Conservation (phyloP, 2,329 filamentous ascomycete genomes). For the Verticillium isaacii region DNA sequence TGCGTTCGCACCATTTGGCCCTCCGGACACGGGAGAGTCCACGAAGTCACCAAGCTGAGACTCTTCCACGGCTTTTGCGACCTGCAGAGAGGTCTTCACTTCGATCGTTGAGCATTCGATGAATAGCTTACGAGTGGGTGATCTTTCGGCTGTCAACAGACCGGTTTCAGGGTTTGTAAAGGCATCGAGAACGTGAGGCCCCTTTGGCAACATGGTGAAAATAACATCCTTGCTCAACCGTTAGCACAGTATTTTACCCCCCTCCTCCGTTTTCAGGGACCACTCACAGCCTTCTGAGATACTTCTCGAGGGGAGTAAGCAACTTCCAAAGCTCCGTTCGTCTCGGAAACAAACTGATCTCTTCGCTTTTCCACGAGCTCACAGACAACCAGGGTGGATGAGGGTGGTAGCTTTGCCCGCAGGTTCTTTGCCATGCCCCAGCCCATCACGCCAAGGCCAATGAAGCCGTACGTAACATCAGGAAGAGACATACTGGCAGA, state of each 20-base stretch:
- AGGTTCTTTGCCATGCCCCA: constrained; percentile 30
- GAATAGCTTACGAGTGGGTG: background rate
- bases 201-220: background rate
- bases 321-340: background rate
- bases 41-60: constrained; percentile 5
- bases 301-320: background rate
- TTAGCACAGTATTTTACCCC: background rate
- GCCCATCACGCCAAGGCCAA: constrained; percentile 28
- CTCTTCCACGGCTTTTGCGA: background rate
- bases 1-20: constrained; percentile 5
- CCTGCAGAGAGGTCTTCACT: background rate
- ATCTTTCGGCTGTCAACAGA: background rate
- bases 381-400: constrained; percentile 22
- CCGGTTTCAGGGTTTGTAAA: background rate
- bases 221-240: background rate
- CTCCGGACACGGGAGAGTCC: constrained; percentile 13
- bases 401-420: constrained; percentile 15
- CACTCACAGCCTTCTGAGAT: background rate
- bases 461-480: background rate
- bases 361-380: constrained; percentile 11
- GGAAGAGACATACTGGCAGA: too few species aligned
- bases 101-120: constrained; percentile 1
- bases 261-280: too few species aligned
- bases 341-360: background rate
- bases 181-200: background rate